Conservation (phyloP, 2,329 filamentous ascomycete species). For the Apiospora arundinis region DNA sequence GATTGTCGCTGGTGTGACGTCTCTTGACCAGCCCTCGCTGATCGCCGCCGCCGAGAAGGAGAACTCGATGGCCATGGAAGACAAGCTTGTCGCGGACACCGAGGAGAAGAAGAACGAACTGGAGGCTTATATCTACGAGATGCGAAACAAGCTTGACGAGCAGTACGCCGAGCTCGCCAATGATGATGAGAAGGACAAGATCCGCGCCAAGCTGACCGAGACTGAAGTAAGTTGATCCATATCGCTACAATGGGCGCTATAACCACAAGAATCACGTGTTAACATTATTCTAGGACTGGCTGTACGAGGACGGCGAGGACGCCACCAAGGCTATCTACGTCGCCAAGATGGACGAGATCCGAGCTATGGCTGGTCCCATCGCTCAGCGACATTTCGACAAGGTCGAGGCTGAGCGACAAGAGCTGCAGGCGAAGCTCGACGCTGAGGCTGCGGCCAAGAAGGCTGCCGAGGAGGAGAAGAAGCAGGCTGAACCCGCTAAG, state of each 20-base stretch:
- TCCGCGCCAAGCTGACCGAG: slow-evolving; percentile 81
- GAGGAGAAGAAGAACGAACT: slow-evolving; percentile 99
- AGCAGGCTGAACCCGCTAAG: slow-evolving; percentile 53
- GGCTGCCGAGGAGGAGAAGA: slow-evolving; percentile 61
- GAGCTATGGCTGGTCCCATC: slow-evolving; percentile 87
- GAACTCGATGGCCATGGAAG: slow-evolving; percentile 91
- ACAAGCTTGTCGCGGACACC: slow-evolving; percentile 97
- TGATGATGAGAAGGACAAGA: slow-evolving; percentile 89
- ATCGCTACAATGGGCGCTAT: background rate
- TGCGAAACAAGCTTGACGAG: slow-evolving; percentile 93
- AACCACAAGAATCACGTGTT: slow-evolving; percentile 31
- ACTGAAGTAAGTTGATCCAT: slow-evolving; percentile 73
- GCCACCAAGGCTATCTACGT: slow-evolving; percentile 92
- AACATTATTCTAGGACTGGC: slow-evolving; percentile 77
- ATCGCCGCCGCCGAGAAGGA: slow-evolving; percentile 79
- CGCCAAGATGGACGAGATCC: slow-evolving; percentile 95
- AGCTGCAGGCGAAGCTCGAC: slow-evolving; percentile 76
- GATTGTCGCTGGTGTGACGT: slow-evolving; percentile 81
- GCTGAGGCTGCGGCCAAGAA: slow-evolving; percentile 81
- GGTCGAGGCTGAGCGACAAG: slow-evolving; percentile 83
- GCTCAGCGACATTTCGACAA: slow-evolving; percentile 96
- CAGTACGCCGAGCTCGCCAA: slow-evolving; percentile 87
- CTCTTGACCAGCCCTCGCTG: slow-evolving; percentile 74
- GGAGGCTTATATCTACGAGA: slow-evolving; percentile 95
- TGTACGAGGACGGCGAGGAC: slow-evolving; percentile 97